Evolutionary conservation across 352 stramenopile genomes (phyloP).

Genomic region (Globisporangium viniferum): DNA sequence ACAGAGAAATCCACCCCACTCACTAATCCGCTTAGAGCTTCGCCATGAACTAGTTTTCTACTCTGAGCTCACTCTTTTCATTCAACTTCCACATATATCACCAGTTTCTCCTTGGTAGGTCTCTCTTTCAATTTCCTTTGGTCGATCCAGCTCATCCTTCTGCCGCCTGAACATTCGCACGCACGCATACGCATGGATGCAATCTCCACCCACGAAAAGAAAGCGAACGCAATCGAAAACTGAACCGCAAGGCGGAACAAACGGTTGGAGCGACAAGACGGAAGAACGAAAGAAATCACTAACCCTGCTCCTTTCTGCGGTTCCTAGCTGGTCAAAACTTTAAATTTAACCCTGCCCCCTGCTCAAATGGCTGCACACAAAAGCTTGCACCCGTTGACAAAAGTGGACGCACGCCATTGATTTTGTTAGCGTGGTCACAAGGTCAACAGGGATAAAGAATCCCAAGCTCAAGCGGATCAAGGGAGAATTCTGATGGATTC

Average conservation of each 20-base stretch:
- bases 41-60: background rate
- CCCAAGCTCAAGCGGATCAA: no score
- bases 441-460: background rate
- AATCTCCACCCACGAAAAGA: background rate
- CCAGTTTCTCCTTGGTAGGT: background rate
- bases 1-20: background rate
- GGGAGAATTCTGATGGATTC: background rate
- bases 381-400: background rate
- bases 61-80: background rate
- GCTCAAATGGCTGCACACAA: background rate
- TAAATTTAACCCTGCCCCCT: conserved; percentile 1
- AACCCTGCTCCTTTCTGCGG: conserved; percentile 3
- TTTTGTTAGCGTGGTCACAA: background rate
- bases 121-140: no score
- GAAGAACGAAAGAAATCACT: background rate
- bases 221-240: background rate
- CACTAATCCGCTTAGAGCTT: background rate
- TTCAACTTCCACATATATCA: background rate
- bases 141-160: background rate
- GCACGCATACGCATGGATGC: background rate
- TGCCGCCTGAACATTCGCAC: background rate
- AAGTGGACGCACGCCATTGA: background rate
- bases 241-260: background rate
- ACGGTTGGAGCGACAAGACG: background rate
- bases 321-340: conserved; percentile 1